Evolutionary conservation across 2,329 filamentous ascomycete genomes (phyloP), one percentile per base, ranked within the genome.

Genomic region (Verruconis gallopava): DNA sequence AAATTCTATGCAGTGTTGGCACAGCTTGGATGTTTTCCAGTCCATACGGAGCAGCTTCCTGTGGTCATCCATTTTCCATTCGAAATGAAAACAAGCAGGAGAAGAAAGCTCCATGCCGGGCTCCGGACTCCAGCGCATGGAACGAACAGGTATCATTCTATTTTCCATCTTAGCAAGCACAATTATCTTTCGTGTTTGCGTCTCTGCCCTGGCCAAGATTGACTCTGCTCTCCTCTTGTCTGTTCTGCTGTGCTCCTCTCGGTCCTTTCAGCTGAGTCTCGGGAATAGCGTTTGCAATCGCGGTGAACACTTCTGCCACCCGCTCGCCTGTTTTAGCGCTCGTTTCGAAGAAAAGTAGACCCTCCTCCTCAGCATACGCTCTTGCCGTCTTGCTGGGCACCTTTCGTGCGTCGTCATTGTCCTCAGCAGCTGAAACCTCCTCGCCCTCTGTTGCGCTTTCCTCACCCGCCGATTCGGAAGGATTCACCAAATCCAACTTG

Each of bases 201-300:
- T 43, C 41, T 21, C 33, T 37, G 17, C 22, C 33, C 6, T 28
- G 28, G 13, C 41, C 35, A 13, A 43, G 13, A 38, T 91, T 93
- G 48, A 96, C 86, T 51, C 86, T 75, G 48, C 82, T 70, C 63
- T 88, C 75, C 59, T 82, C 55, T 51, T 68, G 67, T 48, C 53
- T 75, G 68, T 43, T 72, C 65, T 49, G 63, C 59, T 51, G 66
- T 58, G 37, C 68, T n/a, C 82, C 82, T 51, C 85, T 76, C 22
- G 83, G 75, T 39, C 81, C 88, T 75, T 96, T 96, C 60, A 96
- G 68, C 48, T 85, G 94, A 40, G 86, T 93, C 70, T 98, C 91
- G 2, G 91, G 91, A 54, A 98, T 98, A 32, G 88, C 86, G 58
- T 96, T 96, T 46, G 91, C 91, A 58, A 98, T 98, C 21, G 91